These are phyloP conservation scores for Aureococcus anophagefferens DNA, from an alignment of 108 stramenopile species.

Conservation along the genomic window DNA sequence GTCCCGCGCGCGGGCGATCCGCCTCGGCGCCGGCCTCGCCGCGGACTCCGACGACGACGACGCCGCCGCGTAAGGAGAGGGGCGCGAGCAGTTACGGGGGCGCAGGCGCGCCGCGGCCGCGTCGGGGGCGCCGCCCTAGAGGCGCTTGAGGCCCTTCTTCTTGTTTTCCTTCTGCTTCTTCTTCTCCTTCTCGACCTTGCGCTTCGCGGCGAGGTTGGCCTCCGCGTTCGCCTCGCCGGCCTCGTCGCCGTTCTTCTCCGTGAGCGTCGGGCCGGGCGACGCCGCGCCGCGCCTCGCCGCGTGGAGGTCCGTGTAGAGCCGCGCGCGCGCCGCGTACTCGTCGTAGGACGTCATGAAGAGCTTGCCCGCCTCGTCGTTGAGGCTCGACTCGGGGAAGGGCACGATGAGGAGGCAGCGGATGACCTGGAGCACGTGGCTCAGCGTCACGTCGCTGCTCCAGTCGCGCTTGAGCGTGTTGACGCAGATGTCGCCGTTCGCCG, in stretches of 20 bases:
- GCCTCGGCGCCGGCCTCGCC: too few relatives aligned
- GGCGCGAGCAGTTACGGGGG: too few relatives aligned
- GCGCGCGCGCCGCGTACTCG: slow-evolving; percentile 84
- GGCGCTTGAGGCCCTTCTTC: slow-evolving; percentile 13
- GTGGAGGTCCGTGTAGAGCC: slow-evolving; percentile 85
- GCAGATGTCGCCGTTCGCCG: slow-evolving; percentile 87
- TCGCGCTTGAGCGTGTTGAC: slow-evolving; percentile 97
- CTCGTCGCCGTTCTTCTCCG: not conserved
- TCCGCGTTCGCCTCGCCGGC: not conserved
- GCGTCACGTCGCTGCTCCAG: slow-evolving; percentile 75
- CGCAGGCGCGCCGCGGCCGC: too few relatives aligned
- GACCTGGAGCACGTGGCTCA: slow-evolving; percentile 87
- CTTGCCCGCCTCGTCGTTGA: slow-evolving; percentile 99
- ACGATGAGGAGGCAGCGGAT: slow-evolving; percentile 96
- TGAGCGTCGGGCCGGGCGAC: not conserved
- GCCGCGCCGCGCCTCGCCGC: slow-evolving; percentile 35
- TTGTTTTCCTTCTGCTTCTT: slow-evolving; percentile 1
- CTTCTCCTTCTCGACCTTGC: not conserved
- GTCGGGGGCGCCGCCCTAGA: not conserved
- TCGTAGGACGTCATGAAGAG: slow-evolving; percentile 97
- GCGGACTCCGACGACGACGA: too few relatives aligned
- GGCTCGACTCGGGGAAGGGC: slow-evolving; percentile 92
- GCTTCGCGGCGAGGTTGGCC: not conserved
- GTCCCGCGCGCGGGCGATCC: too few relatives aligned
- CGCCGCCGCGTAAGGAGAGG: too few relatives aligned